These are phyloP conservation scores for Helianthus tuberosus DNA, from an alignment of 129 eudicot genomes.

Conservation along the genomic window DNA sequence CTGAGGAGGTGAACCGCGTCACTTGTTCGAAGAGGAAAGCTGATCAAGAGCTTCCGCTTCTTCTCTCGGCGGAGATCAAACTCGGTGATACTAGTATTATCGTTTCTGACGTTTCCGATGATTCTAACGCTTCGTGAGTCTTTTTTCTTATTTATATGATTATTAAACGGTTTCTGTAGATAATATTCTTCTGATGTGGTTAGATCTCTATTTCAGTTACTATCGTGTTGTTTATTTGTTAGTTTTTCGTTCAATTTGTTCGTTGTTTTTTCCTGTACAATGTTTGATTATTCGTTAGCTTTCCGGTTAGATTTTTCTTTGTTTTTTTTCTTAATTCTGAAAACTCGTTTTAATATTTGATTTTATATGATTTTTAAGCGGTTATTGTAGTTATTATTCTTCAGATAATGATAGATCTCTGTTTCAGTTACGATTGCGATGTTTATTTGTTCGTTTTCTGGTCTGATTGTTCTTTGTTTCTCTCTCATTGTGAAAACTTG, in stretches of 20 bases:
- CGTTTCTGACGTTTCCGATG: conserved; percentile 66
- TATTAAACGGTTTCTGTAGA: background rate
- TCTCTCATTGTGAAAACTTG: background rate
- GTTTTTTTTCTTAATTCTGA: too few species aligned
- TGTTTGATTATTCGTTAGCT: too few species aligned
- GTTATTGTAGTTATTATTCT: too few species aligned
- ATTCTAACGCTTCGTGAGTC: conserved; percentile 47
- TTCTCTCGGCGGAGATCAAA: conserved; percentile 81
- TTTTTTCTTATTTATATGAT: background rate
- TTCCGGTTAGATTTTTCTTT: too few species aligned
- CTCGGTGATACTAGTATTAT: conserved; percentile 52
- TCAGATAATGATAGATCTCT: too few species aligned
- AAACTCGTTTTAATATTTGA: too few species aligned
- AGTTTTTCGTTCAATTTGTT: background rate
- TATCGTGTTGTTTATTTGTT: background rate
- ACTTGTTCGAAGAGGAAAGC: conserved; percentile 75
- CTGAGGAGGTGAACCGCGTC: conserved; percentile 71
- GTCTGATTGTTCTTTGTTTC: too few species aligned
- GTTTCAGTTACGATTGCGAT: too few species aligned
- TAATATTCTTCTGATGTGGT: background rate
- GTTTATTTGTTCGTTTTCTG: too few species aligned
- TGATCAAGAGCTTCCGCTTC: conserved; percentile 76
- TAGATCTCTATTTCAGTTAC: background rate
- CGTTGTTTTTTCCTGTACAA: too few species aligned
- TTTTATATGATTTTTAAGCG: too few species aligned